Evolutionary conservation across 2,329 filamentous ascomycete genomes (phyloP).

Genomic region (Fusarium napiforme): DNA sequence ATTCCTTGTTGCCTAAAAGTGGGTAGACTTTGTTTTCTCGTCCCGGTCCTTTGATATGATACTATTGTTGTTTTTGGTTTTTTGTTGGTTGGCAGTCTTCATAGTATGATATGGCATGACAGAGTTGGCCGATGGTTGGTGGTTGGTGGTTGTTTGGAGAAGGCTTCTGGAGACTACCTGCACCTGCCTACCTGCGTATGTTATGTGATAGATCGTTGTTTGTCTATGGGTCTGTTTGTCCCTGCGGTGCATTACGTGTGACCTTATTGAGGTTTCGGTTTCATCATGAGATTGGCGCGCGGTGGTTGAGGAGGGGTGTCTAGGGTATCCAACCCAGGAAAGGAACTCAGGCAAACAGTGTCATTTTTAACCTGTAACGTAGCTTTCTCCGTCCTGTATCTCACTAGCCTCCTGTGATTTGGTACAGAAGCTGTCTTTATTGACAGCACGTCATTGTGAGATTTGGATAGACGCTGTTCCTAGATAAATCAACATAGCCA

Average conservation of each 20-base stretch:
- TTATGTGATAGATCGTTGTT: not conserved
- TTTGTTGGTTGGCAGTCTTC: not conserved
- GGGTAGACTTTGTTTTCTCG: not conserved
- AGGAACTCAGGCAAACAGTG: not conserved
- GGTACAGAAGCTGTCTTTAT: not conserved
- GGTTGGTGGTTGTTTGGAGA: not conserved
- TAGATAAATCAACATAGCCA: no score
- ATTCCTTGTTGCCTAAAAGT: not conserved
- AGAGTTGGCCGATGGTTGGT: not conserved
- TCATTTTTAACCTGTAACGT: not conserved
- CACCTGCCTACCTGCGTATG: not conserved
- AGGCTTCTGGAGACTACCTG: not conserved
- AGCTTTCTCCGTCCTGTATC: not conserved
- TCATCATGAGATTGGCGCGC: not conserved
- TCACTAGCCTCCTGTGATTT: not conserved
- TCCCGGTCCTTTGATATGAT: not conserved
- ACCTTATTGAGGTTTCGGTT: not conserved
- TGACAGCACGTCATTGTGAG: no score
- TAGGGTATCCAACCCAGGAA: not conserved
- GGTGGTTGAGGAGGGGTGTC: not conserved
- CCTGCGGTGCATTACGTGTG: not conserved
- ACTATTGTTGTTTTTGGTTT: not conserved
- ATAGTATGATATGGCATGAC: not conserved
- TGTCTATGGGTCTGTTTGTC: not conserved
- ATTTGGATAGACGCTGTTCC: not conserved